Evolutionary conservation across 495 filamentous ascomycete species (phyloP), one percentile per base, ranked within the genome.

Genomic region (Polyplosphaeria fusca): DNA sequence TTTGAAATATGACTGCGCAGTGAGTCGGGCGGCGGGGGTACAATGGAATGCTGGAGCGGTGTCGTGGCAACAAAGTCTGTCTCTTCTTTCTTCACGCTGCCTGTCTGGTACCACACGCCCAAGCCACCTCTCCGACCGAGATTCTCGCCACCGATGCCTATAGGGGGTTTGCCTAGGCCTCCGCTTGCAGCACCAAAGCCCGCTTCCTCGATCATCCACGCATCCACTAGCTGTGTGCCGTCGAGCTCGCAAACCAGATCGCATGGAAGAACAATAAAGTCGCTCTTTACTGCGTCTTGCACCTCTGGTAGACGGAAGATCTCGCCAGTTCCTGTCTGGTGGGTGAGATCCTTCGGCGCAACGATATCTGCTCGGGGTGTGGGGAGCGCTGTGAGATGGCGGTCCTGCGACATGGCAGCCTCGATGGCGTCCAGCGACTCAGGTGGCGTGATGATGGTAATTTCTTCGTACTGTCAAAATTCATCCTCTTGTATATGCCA

Each of bases 181-280:
- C 67, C 70, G 39, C 68, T 74, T 39, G 55, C 73, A 3, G 74
- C 78, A 14, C 79, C 76, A 0, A 92, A 73, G n/a, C 83, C 83
- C 20, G 80, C 82, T 47, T 89, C 82, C 47, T 84, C 80, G 20
- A 91, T 79, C 88, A 96, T 89, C 94, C 94, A 99, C 62, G 92
- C 79, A 66, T 96, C 88, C 2, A 91, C 71, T 9, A 96, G 73
- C 39, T 83, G 79, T 65, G 89, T 85, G 11, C 89, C 89, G 11
- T 86, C 86, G 4, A 98, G 74, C 66, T 96, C 91, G 74, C 88
- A 96, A 18, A 99, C 80, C 0, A 99, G 77, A 70, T 99, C 94
- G 67, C 93, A 99, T 1, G 92, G 91, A 19, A 99, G 73, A 3
- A 97, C 85, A 5, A 95, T 70, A 68, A 97, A 96, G 69, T 99